A percentile compares a stretch with the other conserved stretches of the same genome.
phyloP scores from a whole-genome alignment of 2,329 filamentous ascomycete genomes.

The Alternaria dauci region DNA sequence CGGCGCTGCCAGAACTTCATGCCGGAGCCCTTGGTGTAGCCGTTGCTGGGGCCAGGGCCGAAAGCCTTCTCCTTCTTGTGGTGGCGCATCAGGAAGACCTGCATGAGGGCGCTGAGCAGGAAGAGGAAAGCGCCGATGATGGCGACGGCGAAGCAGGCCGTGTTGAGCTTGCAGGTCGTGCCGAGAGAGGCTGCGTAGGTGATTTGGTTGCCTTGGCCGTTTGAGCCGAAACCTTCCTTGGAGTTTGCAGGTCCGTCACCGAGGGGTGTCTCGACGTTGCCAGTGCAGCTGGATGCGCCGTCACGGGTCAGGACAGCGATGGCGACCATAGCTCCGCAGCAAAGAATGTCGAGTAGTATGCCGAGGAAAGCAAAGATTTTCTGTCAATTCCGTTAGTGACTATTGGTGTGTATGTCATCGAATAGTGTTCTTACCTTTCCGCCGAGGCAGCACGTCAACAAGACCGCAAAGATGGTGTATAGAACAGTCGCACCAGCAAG shows the following conservation, averaged over 20 bases:
- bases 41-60: slow-evolving; percentile 70
- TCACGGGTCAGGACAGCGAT: slow-evolving; percentile 77
- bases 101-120: slow-evolving; percentile 73
- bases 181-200: slow-evolving; percentile 58
- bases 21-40: slow-evolving; percentile 71
- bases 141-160: slow-evolving; percentile 77
- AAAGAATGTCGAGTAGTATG: slow-evolving; percentile 78
- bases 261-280: slow-evolving; percentile 71
- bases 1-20: slow-evolving; percentile 57
- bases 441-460: slow-evolving; percentile 81
- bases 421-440: slow-evolving; percentile 62
- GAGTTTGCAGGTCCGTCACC: slow-evolving; percentile 67
- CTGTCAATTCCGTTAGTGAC: slow-evolving; percentile 4
- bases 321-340: slow-evolving; percentile 80
- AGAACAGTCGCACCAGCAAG: slow-evolving; percentile 77
- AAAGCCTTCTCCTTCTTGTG: slow-evolving; percentile 78
- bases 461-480: slow-evolving; percentile 75
- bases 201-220: slow-evolving; percentile 49
- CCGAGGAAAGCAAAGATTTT: slow-evolving; percentile 74
- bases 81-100: slow-evolving; percentile 72
- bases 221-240: slow-evolving; percentile 60
- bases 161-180: slow-evolving; percentile 79
- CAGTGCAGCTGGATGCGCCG: slow-evolving; percentile 72
- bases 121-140: slow-evolving; percentile 82
- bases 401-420: no score